Percentiles rank a stretch among this genome's conserved stretches.
Evolutionary conservation across 108 stramenopile species (phyloP).

Genomic region (Conticribra weissflogii): DNA sequence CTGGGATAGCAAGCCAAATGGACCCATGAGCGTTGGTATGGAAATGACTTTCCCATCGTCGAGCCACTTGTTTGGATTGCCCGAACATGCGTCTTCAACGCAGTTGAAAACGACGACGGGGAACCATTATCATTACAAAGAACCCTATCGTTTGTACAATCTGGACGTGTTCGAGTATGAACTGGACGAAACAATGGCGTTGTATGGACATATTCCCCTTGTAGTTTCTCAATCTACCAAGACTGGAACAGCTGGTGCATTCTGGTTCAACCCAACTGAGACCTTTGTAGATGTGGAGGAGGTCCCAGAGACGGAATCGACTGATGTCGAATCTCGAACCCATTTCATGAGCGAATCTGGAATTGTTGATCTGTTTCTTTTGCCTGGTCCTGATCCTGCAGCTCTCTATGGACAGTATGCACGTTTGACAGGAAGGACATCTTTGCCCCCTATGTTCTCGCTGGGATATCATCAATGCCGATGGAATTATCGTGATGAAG

Average conservation of each 20-base stretch:
- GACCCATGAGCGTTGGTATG: conserved; percentile 95
- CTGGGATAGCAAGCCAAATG: conserved; percentile 88
- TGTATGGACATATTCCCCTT: conserved; percentile 96
- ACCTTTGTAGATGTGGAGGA: conserved; percentile 95
- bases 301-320: conserved; percentile 13
- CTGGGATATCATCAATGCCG: conserved; percentile 99
- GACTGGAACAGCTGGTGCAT: conserved; percentile 88
- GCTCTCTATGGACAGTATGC: conserved; percentile 90
- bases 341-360: conserved; percentile 97
- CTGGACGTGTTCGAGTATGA: conserved; percentile 99
- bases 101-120: conserved; percentile 84
- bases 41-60: conserved; percentile 91
- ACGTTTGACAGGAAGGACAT: conserved; percentile 82
- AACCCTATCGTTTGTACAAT: conserved; percentile 99
- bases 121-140: conserved; percentile 70
- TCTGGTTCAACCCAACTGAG: conserved; percentile 99
- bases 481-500: conserved; percentile 99
- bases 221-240: conserved; percentile 72
- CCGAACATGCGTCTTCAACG: conserved; percentile 95
- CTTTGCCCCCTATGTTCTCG: conserved; percentile 95
- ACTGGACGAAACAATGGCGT: conserved; percentile 96
- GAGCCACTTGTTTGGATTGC: conserved; percentile 91
- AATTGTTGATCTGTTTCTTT: conserved; percentile 86
- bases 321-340: conserved; percentile 53
- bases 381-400: conserved; percentile 79